Evolutionary conservation across 345 rosid genomes (phyloP), one percentile per base, ranked within the genome.

Genomic region (Odontarrhena argentea): DNA sequence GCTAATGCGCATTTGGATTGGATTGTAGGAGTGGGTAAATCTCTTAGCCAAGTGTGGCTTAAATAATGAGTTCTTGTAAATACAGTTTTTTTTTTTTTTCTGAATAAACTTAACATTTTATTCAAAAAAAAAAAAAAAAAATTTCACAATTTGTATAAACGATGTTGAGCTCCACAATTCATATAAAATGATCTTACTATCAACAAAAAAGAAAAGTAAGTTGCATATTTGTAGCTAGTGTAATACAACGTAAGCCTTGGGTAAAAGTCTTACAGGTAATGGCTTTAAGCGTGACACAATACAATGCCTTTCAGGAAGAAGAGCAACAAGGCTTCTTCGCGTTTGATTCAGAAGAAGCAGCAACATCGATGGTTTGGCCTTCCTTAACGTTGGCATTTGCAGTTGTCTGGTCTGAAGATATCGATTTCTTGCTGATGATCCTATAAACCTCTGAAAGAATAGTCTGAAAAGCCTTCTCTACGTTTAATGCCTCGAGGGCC

Each of bases 391-490:
- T 82, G 13, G 88, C 74, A 57, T 56, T 51, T 2, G 84, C 54
- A 8, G 62, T 74, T 5, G 84, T 35, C 69, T 92, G 93, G 7
- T 81, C 92, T 1, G 96, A 77, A 25, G 98, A 79, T 8, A 92
- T 77, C 3, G 96, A 77, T 69, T 89, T 92, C 97, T 92, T 92
- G 55, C 97, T 92, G 48, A 87, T 89, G 57, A 82, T 89, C 65
- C 98, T 77, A 67, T 89, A 89, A 73, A 92, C 85, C 81, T 92
- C 97, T 0, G 93, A 84, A 12, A 92, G 87, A 66, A 80, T 85
- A 3, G 82, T 87, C 81, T 89, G 96, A 71, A 92, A 89, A 66
- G 97, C 82, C 78, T 87, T 87, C 78, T 92, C 98, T 1, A 92
- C 98, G 37, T 92, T 92, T 15, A 69, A 63, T 6, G 98, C 95